Evolutionary conservation across 1,284 basidiomycete species (phyloP), one percentile per base, ranked within the genome.

Genomic region (Peniophora sp.): DNA sequence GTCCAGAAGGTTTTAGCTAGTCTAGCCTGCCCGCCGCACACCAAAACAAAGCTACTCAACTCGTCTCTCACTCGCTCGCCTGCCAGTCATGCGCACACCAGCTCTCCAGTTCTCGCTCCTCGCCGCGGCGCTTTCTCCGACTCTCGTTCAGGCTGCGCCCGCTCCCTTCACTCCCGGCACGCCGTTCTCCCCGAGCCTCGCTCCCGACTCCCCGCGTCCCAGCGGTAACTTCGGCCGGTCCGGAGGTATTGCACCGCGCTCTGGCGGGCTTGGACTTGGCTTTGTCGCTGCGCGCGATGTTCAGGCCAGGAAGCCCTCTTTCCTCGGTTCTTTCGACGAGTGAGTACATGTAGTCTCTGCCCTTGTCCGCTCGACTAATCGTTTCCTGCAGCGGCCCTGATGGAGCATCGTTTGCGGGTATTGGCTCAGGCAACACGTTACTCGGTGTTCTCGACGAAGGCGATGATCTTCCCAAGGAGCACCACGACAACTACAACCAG

Each of bases 41-140:
- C 24, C 12, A 36, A 36, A 20, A 12, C 22, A 19, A 32, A 16
- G 41, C 6, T 43, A 36, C 22, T 20, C n/a, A n/a, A 41, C 38
- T 17, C 38, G 16, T 8, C 38, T 41, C 45, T 35, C 39, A 53
- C 50, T 43, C 44, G 17, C 27, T 27, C 19, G 35, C 27, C 12
- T 32, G 27, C 27, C 27, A 6, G 27, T 24, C 36, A 58, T 58
- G 56, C 57, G 56, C 44, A 51, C 53, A 38, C 48, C 49, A n/a
- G 41, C 56, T 48, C 48, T 58, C 46, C 54, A 56, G 17, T 27
- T 58, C 43, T 56, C 56, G 25, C 51, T 58, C 14, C 57, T 58
- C 36, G 57, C 57, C 6, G 56, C 54, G 3, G 52, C 54, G 2
- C 57, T 59, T 24, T 59, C 57, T 49, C 57, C 57, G 22, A 56